phyloP scores from a whole-genome alignment of 441 rosid genomes.

The Theobroma grandiflorum region DNA sequence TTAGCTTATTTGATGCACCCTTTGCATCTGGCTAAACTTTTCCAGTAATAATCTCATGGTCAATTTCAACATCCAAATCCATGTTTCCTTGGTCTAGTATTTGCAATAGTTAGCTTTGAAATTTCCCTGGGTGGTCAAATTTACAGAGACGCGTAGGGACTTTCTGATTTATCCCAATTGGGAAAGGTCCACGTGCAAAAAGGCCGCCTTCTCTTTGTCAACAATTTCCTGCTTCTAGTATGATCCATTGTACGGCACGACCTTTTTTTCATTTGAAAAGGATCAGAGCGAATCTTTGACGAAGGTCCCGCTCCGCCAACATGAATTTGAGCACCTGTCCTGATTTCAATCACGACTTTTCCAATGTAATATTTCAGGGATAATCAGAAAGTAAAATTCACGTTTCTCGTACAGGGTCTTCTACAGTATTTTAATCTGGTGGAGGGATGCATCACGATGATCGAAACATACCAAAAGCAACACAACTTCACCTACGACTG shows the following conservation, averaged over 20 bases:
- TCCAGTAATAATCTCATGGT: not conserved
- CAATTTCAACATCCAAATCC: not conserved
- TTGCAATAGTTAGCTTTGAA: not conserved
- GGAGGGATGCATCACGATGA: conserved; percentile 82
- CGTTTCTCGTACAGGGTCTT: conserved; percentile 62
- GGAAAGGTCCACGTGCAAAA: not conserved
- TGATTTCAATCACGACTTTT: no score
- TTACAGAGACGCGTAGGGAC: not conserved
- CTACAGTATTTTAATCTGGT: conserved; percentile 86
- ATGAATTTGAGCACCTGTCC: not conserved
- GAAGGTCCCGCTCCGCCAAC: not conserved
- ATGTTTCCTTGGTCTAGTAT: not conserved
- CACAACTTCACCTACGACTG: conserved; percentile 78
- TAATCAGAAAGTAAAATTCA: not conserved
- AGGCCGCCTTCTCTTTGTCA: not conserved
- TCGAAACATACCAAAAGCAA: conserved; percentile 57
- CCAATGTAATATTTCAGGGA: no score
- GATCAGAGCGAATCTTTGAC: not conserved
- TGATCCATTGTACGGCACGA: not conserved
- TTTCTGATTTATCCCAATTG: not conserved
- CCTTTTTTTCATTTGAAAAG: not conserved
- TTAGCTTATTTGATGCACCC: not conserved
- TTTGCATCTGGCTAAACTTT: not conserved
- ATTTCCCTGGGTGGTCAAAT: not conserved
- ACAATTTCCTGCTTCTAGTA: not conserved